Conservation (phyloP, 345 rosid genomes). For the Linum usitatissimum region DNA sequence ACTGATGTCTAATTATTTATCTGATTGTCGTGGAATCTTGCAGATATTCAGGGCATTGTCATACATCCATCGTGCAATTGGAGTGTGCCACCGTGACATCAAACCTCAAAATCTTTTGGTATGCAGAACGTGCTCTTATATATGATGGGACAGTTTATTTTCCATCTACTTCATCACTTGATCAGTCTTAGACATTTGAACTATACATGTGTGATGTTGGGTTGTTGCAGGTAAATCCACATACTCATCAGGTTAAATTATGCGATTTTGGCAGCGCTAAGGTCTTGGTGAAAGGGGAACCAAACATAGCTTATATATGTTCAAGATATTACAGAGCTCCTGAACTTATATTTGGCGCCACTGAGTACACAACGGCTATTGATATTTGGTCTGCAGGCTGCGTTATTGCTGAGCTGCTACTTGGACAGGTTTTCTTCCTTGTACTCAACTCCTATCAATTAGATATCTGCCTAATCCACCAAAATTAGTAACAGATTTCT, state of each 20-base stretch:
- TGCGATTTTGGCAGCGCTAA: conserved; percentile 99
- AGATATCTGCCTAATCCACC: conserved; percentile 4
- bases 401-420: conserved; percentile 82
- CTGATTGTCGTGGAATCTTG: conserved; percentile 10
- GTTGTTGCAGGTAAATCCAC: conserved; percentile 81
- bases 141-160: neutral
- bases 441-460: conserved; percentile 1
- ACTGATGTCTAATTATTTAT: conserved; percentile 8
- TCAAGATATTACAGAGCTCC: conserved; percentile 98
- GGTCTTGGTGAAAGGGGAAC: conserved; percentile 98
- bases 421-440: conserved; percentile 60
- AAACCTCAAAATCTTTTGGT: conserved; percentile 99
- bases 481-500: neutral
- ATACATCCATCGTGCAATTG: conserved; percentile 76
- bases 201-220: no score
- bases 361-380: conserved; percentile 83
- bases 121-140: conserved; percentile 13
- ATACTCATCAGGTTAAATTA: conserved; percentile 91
- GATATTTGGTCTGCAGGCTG: conserved; percentile 99
- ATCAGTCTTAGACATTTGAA: neutral
- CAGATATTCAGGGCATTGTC: conserved; percentile 94
- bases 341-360: conserved; percentile 96
- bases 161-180: neutral
- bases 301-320: conserved; percentile 93
- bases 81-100: conserved; percentile 91